Conservation (phyloP, 164 flowering plant genomes). For the Vitis rupestris region DNA sequence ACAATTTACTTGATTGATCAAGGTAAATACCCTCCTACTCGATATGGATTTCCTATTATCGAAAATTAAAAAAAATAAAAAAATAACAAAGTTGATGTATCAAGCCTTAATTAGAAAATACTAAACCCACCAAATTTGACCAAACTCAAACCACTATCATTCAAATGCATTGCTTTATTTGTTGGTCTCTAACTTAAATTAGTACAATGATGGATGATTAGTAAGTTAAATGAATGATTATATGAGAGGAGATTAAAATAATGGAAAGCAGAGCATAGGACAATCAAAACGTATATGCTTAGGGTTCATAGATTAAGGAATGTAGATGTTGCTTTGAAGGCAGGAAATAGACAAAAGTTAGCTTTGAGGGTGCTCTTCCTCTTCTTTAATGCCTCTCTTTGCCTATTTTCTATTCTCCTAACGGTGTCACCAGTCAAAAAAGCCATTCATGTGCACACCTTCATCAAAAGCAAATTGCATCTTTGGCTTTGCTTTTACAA, state of each 20-base stretch:
- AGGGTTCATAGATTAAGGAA: not conserved
- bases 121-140: too few species aligned
- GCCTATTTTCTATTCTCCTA: not conserved
- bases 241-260: not conserved
- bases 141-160: too few species aligned
- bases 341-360: conserved; percentile 1
- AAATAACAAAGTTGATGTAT: too few species aligned
- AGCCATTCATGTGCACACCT: not conserved
- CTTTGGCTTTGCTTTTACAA: not conserved
- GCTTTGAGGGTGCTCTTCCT: not conserved
- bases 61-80: too few species aligned
- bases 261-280: not conserved
- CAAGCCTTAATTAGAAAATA: too few species aligned
- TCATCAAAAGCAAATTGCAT: not conserved
- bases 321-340: not conserved
- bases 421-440: not conserved
- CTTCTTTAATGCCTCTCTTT: conserved; percentile 1
- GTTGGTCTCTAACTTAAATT: too few species aligned
- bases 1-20: too few species aligned
- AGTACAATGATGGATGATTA: too few species aligned
- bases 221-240: too few species aligned
- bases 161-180: too few species aligned
- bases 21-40: too few species aligned
- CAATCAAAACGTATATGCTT: not conserved
- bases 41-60: too few species aligned